A percentile compares a stretch with the other conserved stretches of the same genome.
These are phyloP conservation scores for Hymenoscyphus fraxineus DNA, from an alignment of 2,329 filamentous ascomycete species.

Conservation along the genomic window DNA sequence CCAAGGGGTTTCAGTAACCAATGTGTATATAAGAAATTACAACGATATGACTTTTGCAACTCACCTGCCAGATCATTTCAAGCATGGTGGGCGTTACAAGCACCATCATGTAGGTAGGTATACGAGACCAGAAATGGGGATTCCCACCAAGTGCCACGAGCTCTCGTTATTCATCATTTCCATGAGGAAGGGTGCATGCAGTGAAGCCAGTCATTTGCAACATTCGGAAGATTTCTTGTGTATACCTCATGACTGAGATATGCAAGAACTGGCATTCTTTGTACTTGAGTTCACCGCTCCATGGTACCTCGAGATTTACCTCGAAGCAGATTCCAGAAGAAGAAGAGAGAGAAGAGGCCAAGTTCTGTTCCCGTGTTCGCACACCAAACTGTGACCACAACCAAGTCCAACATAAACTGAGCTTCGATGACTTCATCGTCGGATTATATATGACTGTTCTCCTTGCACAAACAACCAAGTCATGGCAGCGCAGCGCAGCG, in stretches of 20 bases:
- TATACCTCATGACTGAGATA: background rate
- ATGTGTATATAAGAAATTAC: too few species aligned
- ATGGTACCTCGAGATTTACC: background rate
- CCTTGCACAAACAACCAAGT: background rate
- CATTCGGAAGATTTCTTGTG: background rate
- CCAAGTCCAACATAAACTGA: background rate
- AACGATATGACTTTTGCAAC: too few species aligned
- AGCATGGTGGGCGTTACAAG: too few species aligned
- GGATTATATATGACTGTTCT: background rate
- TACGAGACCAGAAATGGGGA: too few species aligned
- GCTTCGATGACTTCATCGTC: conserved; percentile 1
- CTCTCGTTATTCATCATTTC: background rate
- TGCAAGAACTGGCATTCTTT: background rate
- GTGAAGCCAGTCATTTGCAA: background rate
- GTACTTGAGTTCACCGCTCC: background rate
- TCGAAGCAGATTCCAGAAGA: background rate
- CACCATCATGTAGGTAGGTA: too few species aligned
- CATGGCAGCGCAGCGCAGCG: background rate
- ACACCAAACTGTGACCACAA: background rate
- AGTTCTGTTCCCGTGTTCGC: background rate
- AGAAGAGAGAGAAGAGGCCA: background rate
- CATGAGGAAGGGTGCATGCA: background rate
- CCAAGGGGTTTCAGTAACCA: too few species aligned
- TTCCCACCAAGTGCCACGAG: background rate
- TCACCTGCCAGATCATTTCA: too few species aligned